These are phyloP conservation scores for Aspergillus tamarii DNA, from an alignment of 2,329 filamentous ascomycete genomes.

Conservation along the genomic window DNA sequence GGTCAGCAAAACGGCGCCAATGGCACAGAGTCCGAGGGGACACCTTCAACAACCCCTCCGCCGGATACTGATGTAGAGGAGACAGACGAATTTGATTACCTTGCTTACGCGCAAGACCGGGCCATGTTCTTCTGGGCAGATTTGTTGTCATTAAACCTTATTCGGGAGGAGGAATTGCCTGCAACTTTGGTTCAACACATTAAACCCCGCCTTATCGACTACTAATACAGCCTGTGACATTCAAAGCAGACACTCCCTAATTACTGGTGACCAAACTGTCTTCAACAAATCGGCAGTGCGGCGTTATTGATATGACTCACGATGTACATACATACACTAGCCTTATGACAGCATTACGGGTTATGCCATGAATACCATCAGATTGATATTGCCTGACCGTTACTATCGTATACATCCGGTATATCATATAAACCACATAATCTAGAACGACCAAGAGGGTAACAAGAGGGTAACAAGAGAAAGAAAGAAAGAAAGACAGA, in stretches of 20 bases:
- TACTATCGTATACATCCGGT: not conserved
- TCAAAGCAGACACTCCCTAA: not conserved
- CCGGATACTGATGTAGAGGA: slow-evolving; percentile 57
- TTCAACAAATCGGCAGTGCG: slow-evolving; percentile 7
- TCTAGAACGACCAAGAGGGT: slow-evolving; percentile 11
- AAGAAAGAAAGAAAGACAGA: not conserved
- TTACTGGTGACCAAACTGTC: slow-evolving; percentile 2
- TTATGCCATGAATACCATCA: slow-evolving; percentile 4
- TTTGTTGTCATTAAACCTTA: slow-evolving; percentile 73
- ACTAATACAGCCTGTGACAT: slow-evolving; percentile 42
- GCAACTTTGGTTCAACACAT: slow-evolving; percentile 64
- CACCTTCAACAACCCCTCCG: slow-evolving; percentile 23
- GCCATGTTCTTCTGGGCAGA: slow-evolving; percentile 96
- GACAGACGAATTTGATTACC: slow-evolving; percentile 86
- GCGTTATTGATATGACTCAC: slow-evolving; percentile 13
- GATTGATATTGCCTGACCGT: not conserved
- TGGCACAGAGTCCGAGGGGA: slow-evolving; percentile 11
- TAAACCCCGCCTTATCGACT: slow-evolving; percentile 66
- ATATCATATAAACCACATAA: not conserved
- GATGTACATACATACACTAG: slow-evolving; percentile 18
- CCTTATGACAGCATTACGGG: slow-evolving; percentile 7
- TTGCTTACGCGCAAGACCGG: slow-evolving; percentile 86
- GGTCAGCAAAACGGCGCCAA: slow-evolving; percentile 18
- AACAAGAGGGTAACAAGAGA: slow-evolving; percentile 30
- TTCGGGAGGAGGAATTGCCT: slow-evolving; percentile 76